These are phyloP conservation scores for Tetrastigma voinierianum DNA, from an alignment of 164 flowering plant genomes.

Conservation along the genomic window DNA sequence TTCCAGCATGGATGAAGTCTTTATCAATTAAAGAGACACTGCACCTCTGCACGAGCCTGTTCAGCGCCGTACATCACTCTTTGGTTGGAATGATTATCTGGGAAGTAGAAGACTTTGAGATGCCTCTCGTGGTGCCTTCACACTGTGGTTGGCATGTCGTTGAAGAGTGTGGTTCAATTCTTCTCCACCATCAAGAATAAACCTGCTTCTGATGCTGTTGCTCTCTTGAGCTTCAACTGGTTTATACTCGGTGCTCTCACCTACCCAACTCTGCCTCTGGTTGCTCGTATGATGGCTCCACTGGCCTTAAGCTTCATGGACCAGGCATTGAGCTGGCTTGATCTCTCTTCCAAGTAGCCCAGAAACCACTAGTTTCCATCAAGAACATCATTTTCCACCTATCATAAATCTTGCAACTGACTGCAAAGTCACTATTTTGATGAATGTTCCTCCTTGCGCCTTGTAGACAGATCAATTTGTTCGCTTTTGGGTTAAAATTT, in stretches of 20 bases:
- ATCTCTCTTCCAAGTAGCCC: conserved; percentile 12
- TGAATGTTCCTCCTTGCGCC: background rate
- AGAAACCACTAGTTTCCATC: background rate
- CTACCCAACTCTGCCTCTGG: conserved; percentile 61
- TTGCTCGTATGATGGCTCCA: conserved; percentile 48
- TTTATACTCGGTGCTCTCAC: conserved; percentile 77
- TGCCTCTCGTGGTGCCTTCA: conserved; percentile 77
- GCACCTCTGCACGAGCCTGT: conserved; percentile 57
- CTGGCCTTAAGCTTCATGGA: conserved; percentile 13
- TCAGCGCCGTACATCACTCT: conserved; percentile 61
- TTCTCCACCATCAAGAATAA: conserved; percentile 55
- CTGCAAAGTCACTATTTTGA: no score
- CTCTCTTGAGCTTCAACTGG: conserved; percentile 77
- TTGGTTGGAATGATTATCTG: conserved; percentile 67
- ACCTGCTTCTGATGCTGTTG: conserved; percentile 73
- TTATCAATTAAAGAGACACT: conserved; percentile 29
- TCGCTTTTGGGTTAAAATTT: no score
- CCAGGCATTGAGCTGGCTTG: conserved; percentile 22
- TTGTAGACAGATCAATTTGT: background rate
- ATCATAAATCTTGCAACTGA: background rate
- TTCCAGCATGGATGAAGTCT: conserved; percentile 17
- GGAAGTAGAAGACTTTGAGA: conserved; percentile 74
- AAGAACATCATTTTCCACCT: background rate
- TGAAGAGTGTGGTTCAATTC: conserved; percentile 62
- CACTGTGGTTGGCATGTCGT: conserved; percentile 71